Conservation (phyloP, 371 early-diverging fungal genomes). For the Capillidium rhysosporum region DNA sequence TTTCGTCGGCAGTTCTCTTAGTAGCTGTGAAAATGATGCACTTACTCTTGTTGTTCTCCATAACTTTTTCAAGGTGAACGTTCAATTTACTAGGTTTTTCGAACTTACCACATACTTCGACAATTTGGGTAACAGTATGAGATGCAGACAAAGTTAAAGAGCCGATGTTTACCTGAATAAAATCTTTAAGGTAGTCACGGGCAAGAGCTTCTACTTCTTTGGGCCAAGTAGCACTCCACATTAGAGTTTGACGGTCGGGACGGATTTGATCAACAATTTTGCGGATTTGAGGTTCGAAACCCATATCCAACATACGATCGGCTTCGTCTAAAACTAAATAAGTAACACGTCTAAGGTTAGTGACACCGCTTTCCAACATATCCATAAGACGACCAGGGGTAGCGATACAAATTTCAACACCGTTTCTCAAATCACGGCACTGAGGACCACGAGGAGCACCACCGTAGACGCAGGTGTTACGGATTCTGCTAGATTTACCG, state of each 20-base stretch:
- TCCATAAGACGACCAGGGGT: slow-evolving; percentile 95
- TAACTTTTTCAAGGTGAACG: slow-evolving; percentile 45
- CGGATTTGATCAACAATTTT: slow-evolving; percentile 81
- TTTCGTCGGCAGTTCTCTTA: slow-evolving; percentile 94
- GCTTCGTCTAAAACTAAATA: slow-evolving; percentile 92
- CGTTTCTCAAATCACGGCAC: slow-evolving; percentile 59
- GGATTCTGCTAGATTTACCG: slow-evolving; percentile 46
- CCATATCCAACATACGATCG: slow-evolving; percentile 90
- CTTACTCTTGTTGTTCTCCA: slow-evolving; percentile 59
- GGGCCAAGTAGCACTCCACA: slow-evolving; percentile 99
- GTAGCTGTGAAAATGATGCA: slow-evolving; percentile 96
- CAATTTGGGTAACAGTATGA: slow-evolving; percentile 83
- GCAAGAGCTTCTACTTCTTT: slow-evolving; percentile 85
- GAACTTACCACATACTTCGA: slow-evolving; percentile 69
- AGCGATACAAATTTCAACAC: slow-evolving; percentile 76
- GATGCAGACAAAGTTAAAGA: slow-evolving; percentile 85
- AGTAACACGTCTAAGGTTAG: slow-evolving; percentile 75
- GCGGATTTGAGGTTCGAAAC: slow-evolving; percentile 91
- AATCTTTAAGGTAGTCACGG: slow-evolving; percentile 81
- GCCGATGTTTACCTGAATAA: slow-evolving; percentile 97
- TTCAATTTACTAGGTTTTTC: slow-evolving; percentile 54
- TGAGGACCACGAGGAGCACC: slow-evolving; percentile 81
- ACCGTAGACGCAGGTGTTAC: slow-evolving; percentile 46
- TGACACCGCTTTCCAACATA: slow-evolving; percentile 70
- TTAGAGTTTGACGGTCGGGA: slow-evolving; percentile 64